Conservation (phyloP, 1,284 basidiomycete genomes). For the Tylopilus sp. region DNA sequence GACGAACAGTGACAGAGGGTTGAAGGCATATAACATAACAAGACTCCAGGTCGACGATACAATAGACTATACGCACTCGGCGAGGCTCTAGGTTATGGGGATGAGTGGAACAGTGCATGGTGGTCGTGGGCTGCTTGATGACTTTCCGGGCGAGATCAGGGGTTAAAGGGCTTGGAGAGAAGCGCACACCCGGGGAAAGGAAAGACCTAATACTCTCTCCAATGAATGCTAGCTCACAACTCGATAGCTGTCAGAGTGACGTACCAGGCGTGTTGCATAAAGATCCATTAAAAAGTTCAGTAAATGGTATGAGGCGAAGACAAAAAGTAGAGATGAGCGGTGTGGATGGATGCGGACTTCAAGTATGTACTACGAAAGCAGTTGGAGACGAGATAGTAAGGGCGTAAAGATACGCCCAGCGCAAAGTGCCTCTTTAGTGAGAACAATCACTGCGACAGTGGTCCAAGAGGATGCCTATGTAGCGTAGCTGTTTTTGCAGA, state of each 20-base stretch:
- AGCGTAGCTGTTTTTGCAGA: background rate
- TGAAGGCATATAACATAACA: background rate
- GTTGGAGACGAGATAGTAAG: background rate
- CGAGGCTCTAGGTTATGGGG: slow-evolving; percentile 9
- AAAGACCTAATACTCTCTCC: background rate
- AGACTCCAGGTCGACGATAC: slow-evolving; percentile 2
- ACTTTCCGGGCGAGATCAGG: background rate
- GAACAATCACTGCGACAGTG: background rate
- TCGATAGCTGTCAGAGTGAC: background rate
- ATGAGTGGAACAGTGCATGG: background rate
- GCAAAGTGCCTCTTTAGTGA: background rate
- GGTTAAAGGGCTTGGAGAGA: background rate
- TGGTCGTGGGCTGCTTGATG: background rate
- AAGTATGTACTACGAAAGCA: slow-evolving; percentile 11
- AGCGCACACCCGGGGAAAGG: background rate
- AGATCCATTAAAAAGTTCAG: slow-evolving; percentile 1
- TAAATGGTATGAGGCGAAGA: background rate
- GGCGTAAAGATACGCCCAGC: background rate
- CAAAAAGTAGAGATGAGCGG: background rate
- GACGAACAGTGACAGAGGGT: too few relatives aligned
- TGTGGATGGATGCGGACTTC: background rate
- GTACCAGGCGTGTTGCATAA: slow-evolving; percentile 8
- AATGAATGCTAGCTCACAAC: background rate
- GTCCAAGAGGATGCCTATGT: background rate
- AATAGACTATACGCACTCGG: slow-evolving; percentile 14